These are phyloP conservation scores for Porphyrellus sp. DNA, from an alignment of 1,284 basidiomycete genomes.

Conservation along the genomic window DNA sequence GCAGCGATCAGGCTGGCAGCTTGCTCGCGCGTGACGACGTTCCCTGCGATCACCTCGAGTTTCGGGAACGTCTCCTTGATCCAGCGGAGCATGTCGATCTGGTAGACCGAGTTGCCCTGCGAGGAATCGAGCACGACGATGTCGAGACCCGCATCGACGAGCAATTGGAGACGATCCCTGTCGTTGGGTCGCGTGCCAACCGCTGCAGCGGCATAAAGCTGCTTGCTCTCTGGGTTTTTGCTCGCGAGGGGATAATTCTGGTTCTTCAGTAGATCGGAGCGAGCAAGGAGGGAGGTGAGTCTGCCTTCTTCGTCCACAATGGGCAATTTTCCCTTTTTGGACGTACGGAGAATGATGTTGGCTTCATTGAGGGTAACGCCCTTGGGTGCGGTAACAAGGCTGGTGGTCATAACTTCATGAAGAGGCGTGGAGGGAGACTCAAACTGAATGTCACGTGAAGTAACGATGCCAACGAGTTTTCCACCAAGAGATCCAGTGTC, in stretches of 20 bases:
- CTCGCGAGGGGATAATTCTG: slow-evolving; percentile 95
- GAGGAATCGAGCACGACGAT: slow-evolving; percentile 95
- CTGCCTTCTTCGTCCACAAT: slow-evolving; percentile 77
- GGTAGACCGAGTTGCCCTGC: slow-evolving; percentile 94
- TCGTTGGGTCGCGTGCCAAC: slow-evolving; percentile 93
- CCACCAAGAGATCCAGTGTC: slow-evolving; percentile 86
- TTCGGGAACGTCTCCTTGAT: slow-evolving; percentile 85
- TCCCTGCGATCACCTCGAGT: slow-evolving; percentile 93
- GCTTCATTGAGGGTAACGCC: slow-evolving; percentile 91
- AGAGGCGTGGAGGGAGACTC: slow-evolving; percentile 68
- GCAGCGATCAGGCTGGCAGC: slow-evolving; percentile 92
- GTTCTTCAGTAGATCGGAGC: slow-evolving; percentile 97
- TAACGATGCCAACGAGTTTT: slow-evolving; percentile 95
- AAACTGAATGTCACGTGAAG: slow-evolving; percentile 96
- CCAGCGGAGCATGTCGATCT: slow-evolving; percentile 94
- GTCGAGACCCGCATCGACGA: slow-evolving; percentile 94
- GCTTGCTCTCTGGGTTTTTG: slow-evolving; percentile 90
- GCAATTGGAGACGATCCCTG: slow-evolving; percentile 78
- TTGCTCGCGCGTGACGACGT: slow-evolving; percentile 97
- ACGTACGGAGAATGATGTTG: slow-evolving; percentile 92
- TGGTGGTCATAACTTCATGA: slow-evolving; percentile 87
- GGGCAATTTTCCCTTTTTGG: slow-evolving; percentile 97
- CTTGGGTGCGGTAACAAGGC: slow-evolving; percentile 77
- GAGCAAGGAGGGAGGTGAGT: slow-evolving; percentile 86
- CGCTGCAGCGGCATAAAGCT: slow-evolving; percentile 96